A percentile compares a stretch with the other conserved stretches of the same genome.
phyloP scores from a whole-genome alignment of 2,329 filamentous ascomycete genomes.

The Neonectria sp. region DNA sequence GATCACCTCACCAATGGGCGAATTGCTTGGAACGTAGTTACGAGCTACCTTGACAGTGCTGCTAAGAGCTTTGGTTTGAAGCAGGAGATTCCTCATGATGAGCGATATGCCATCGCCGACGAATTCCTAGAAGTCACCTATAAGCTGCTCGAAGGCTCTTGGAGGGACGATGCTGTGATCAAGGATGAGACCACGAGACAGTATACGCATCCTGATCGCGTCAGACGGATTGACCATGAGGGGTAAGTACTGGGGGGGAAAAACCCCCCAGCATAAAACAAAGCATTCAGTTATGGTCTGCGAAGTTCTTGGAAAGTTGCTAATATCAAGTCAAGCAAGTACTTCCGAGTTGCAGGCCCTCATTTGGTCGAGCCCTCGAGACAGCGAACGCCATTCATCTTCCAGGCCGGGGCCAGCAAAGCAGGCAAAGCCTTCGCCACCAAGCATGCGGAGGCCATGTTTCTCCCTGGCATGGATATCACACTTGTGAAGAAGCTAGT shows the following conservation, averaged over 20 bases:
- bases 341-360: slow-evolving; percentile 55
- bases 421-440: slow-evolving; percentile 61
- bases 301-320: too few species aligned
- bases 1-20: slow-evolving; percentile 55
- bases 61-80: slow-evolving; percentile 63
- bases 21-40: slow-evolving; percentile 66
- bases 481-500: too few species aligned
- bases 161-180: slow-evolving; percentile 57
- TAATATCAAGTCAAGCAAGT: slow-evolving; percentile 18
- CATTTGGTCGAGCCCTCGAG: slow-evolving; percentile 60
- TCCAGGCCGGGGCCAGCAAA: slow-evolving; percentile 62
- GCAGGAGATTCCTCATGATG: slow-evolving; percentile 62
- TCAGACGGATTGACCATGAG: slow-evolving; percentile 56
- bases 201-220: slow-evolving; percentile 53
- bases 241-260: slow-evolving; percentile 30
- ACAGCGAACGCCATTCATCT: slow-evolving; percentile 63
- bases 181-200: slow-evolving; percentile 40
- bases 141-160: slow-evolving; percentile 68
- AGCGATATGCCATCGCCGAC: slow-evolving; percentile 63
- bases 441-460: slow-evolving; percentile 54
- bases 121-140: slow-evolving; percentile 63
- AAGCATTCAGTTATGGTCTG: too few species aligned
- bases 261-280: too few species aligned
- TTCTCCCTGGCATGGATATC: slow-evolving; percentile 58
- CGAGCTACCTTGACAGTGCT: slow-evolving; percentile 62